These are phyloP conservation scores for Balakata baccata DNA, from an alignment of 345 rosid species.

Conservation along the genomic window DNA sequence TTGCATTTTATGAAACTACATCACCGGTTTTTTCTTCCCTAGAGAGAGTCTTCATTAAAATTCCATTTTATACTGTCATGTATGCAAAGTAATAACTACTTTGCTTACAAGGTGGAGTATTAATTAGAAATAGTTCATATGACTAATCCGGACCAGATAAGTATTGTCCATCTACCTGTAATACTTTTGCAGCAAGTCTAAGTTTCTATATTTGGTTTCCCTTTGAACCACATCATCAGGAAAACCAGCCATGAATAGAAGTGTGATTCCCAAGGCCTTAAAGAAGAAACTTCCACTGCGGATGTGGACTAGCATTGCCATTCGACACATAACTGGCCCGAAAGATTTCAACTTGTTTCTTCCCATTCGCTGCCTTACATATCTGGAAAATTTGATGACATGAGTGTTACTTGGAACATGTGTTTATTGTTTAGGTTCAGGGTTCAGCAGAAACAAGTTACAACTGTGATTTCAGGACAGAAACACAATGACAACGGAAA, in stretches of 20 bases:
- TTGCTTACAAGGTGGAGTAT: no score
- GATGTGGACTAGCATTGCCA: slow-evolving; percentile 46
- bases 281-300: slow-evolving; percentile 65
- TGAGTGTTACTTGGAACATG: no score
- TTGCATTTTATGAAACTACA: not conserved
- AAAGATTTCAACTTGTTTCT: slow-evolving; percentile 61
- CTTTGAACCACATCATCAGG: slow-evolving; percentile 46
- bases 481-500: not conserved
- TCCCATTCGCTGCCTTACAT: slow-evolving; percentile 67
- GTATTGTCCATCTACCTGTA: slow-evolving; percentile 36
- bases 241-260: slow-evolving; percentile 60
- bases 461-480: no score
- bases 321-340: slow-evolving; percentile 48
- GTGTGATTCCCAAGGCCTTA: slow-evolving; percentile 58
- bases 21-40: no score
- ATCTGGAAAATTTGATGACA: slow-evolving; percentile 28
- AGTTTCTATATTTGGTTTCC: slow-evolving; percentile 49
- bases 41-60: no score
- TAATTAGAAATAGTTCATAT: no score
- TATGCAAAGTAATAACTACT: no score
- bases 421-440: no score
- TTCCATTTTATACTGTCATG: no score
- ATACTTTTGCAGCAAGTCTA: slow-evolving; percentile 54
- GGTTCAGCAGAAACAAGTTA: no score
- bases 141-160: no score